Conservation (phyloP, 2,329 filamentous ascomycete species). For the Daldinia sp. region DNA sequence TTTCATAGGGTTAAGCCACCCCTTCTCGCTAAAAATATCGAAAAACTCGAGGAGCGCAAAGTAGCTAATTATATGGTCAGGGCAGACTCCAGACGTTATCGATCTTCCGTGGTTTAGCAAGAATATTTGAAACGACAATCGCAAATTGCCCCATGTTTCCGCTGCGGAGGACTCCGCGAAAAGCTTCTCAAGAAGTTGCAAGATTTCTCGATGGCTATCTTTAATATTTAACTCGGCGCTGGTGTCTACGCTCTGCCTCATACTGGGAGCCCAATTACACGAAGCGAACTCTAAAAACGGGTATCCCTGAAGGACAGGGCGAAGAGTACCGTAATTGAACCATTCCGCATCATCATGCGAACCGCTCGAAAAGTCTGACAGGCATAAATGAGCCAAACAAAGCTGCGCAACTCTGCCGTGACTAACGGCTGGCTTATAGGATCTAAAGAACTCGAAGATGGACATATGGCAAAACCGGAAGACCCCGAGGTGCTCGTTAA, state of each 20-base stretch:
- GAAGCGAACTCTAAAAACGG: conserved; percentile 8
- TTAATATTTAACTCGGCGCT: background rate
- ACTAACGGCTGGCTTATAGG: background rate
- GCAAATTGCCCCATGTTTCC: background rate
- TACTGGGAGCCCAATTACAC: conserved; percentile 1
- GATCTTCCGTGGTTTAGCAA: background rate
- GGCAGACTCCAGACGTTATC: background rate
- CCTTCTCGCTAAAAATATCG: background rate
- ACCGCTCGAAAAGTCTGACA: background rate
- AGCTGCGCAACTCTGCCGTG: background rate
- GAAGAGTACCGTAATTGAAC: background rate
- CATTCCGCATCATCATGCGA: background rate
- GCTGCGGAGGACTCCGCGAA: background rate
- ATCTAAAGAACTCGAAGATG: conserved; percentile 7
- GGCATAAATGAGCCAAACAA: conserved; percentile 1
- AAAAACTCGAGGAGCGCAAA: conserved; percentile 1
- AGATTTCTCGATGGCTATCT: background rate
- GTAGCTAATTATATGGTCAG: conserved; percentile 9
- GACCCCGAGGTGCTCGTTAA: background rate
- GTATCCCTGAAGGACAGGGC: background rate
- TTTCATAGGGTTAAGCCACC: background rate
- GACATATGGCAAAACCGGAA: conserved; percentile 6
- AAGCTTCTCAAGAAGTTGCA: background rate
- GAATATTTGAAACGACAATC: background rate
- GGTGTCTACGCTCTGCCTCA: background rate